Conservation (phyloP, 2,329 filamentous ascomycete genomes). For the Sporothrix phasma region DNA sequence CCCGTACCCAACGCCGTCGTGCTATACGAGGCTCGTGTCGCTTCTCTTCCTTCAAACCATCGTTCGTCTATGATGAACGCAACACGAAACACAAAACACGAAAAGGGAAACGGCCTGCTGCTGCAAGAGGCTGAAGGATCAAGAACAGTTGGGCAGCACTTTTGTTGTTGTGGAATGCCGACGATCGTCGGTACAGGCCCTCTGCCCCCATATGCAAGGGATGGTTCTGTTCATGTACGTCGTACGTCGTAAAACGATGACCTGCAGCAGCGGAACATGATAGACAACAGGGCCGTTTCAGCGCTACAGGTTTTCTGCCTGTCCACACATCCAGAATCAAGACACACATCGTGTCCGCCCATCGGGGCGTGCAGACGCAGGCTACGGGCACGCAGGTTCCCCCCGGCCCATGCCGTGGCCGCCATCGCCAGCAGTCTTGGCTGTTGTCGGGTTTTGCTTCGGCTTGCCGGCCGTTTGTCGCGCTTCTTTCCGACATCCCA, state of each 20-base stretch:
- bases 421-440: not conserved
- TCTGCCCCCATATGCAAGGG: not conserved
- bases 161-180: not conserved
- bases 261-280: not conserved
- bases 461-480: not conserved
- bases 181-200: not conserved
- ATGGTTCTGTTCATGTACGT: not conserved
- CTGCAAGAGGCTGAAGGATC: not conserved
- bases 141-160: not conserved
- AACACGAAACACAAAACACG: not conserved
- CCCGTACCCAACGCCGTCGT: too few species aligned
- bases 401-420: not conserved
- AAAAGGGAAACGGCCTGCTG: not conserved
- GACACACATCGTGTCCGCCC: not conserved
- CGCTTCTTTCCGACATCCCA: not conserved
- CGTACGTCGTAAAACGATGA: too few species aligned
- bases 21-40: too few species aligned
- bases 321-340: not conserved
- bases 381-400: not conserved
- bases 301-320: not conserved
- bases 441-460: not conserved
- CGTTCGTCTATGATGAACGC: not conserved
- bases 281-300: not conserved
- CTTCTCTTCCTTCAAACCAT: not conserved
- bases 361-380: not conserved